Percentiles rank a stretch among this genome's conserved stretches.
Evolutionary conservation across 768 basidiomycete species (phyloP).

Genomic region (Tephrocybe sp.): DNA sequence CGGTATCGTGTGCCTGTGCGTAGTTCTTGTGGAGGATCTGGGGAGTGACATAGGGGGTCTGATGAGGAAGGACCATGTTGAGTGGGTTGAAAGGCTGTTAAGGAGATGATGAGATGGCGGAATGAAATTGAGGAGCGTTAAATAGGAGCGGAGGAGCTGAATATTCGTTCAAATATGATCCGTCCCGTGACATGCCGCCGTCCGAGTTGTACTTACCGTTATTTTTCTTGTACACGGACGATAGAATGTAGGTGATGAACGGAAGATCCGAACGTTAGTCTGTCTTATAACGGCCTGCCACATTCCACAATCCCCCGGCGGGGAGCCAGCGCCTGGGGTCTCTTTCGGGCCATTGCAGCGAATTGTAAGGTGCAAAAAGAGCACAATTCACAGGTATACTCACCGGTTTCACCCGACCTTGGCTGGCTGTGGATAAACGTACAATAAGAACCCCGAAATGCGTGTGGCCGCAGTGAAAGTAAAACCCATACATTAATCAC

Average conservation of each 20-base stretch:
- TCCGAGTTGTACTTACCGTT: conserved; percentile 10
- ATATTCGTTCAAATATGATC: conserved; percentile 18
- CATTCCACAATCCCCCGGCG: conserved; percentile 39
- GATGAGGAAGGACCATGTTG: conserved; percentile 68
- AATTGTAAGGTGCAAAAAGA: conserved; percentile 5
- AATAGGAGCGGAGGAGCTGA: conserved; percentile 17
- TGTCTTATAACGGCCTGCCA: conserved; percentile 32
- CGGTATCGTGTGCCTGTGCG: conserved; percentile 71
- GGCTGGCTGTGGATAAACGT: neutral
- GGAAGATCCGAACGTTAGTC: conserved; percentile 21
- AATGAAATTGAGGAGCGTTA: conserved; percentile 16
- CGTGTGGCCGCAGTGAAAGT: neutral
- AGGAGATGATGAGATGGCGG: conserved; percentile 19
- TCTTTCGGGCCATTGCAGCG: conserved; percentile 16
- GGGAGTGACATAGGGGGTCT: conserved; percentile 85
- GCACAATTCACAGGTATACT: conserved; percentile 16
- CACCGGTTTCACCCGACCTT: conserved; percentile 30
- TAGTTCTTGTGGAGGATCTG: conserved; percentile 89
- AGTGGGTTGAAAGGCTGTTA: conserved; percentile 12
- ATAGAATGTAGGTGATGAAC: conserved; percentile 3
- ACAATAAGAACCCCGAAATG: neutral
- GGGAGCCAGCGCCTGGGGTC: conserved; percentile 19
- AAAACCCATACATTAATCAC: conserved; percentile 10
- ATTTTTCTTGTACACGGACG: conserved; percentile 6
- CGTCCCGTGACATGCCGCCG: conserved; percentile 21